Conservation (phyloP, 495 filamentous ascomycete genomes). For the Tuber melanosporum region DNA sequence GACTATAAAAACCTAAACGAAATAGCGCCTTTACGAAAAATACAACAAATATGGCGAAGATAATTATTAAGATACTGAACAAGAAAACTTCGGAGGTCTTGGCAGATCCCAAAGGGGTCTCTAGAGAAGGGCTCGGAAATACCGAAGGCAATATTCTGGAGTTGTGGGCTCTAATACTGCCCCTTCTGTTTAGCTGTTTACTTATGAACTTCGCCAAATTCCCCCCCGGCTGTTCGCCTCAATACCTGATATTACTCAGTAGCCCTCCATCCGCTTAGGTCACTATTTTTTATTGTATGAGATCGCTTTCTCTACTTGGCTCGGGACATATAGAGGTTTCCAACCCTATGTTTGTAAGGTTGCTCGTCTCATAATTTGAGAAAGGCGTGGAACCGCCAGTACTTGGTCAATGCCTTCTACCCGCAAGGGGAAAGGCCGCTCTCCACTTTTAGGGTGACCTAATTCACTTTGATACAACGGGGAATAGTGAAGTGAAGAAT, state of each 20-base stretch:
- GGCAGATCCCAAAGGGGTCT: not conserved
- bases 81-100: not conserved
- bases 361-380: not conserved
- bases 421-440: not conserved
- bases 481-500: not conserved
- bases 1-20: conserved; percentile 10
- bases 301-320: not conserved
- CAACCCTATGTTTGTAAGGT: not conserved
- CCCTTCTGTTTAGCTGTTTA: not conserved
- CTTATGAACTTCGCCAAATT: not conserved
- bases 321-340: not conserved
- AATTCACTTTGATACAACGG: not conserved
- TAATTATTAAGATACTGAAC: conserved; percentile 26
- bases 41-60: conserved; percentile 99
- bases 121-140: not conserved
- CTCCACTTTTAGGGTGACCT: not conserved
- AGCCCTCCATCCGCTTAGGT: not conserved
- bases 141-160: not conserved
- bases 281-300: not conserved
- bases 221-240: not conserved
- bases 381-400: not conserved
- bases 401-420: not conserved
- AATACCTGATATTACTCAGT: not conserved
- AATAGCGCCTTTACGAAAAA: conserved; percentile 70
- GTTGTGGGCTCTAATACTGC: not conserved